Base-by-base conservation (phyloP, 768 basidiomycete species). In the Termitomyces sp. region DNA sequence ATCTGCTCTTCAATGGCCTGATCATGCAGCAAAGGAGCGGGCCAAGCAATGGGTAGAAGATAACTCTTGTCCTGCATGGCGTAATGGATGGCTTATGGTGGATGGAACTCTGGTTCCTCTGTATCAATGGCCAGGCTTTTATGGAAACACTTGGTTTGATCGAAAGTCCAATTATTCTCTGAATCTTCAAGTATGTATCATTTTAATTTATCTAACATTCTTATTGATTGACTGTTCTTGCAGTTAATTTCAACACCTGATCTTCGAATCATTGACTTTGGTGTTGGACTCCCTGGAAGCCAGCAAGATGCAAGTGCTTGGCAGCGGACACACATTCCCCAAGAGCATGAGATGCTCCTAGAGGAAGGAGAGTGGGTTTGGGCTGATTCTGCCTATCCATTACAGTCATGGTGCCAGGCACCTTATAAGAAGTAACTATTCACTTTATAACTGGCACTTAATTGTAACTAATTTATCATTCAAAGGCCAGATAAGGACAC, bases 91-190 rank as follows among this genome's bases (percentile, higher is more conserved):
- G 70, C 68, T 71, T 35, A 62, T 75, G 32, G 73, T 74, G 24
- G 78, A 80, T 69, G 78, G 79, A 3, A 78, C 76, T 4, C 53
- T 79, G 0, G 63, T 80, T 3, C 73, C 73, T 3, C 64, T 79
- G 1, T 70, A 63, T 38, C 53, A 64, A 6, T 56, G 68, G 6
- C 78, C 78, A 6, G 45, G 44, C 2, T 72, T 65, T 65, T 74
- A 67, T 66, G 76, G 78, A 1, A 70, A 76, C 58, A 70, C 66
- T 16, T 78, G 68, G 39, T 79, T 71, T 63, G 75, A 78, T 61
- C 63, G 70, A 6, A 78, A 78, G 57, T 72, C 68, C 11, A 73
- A 76, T 35, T 78, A 79, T 57, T 76, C 74, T 0, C 44, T 78
- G n/a, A 77, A 69, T 59, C 38, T 65, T 13, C 65, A 68, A 46